phyloP scores from a whole-genome alignment of 164 flowering plant species.

The Nelumbo lutea region DNA sequence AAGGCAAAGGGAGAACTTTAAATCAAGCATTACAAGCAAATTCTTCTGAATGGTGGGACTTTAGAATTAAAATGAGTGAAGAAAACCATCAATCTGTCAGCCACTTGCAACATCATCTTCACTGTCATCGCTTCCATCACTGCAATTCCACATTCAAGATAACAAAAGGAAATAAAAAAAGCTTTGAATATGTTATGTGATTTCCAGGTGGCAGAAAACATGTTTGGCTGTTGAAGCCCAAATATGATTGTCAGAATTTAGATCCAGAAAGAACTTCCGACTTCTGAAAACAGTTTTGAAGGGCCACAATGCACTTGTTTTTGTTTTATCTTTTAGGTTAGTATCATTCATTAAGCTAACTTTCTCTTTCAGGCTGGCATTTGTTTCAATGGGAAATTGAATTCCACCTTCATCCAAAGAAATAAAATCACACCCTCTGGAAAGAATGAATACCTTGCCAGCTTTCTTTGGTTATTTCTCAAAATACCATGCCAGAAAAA shows the following conservation, averaged over 20 bases:
- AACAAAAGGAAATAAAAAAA: not conserved
- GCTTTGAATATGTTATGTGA: not conserved
- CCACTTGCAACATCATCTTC: slow-evolving; percentile 52
- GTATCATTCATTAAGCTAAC: too few relatives aligned
- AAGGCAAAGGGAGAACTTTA: not conserved
- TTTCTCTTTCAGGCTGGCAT: too few relatives aligned
- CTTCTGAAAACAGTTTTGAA: not conserved
- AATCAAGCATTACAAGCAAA: slow-evolving; percentile 8
- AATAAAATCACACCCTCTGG: too few relatives aligned
- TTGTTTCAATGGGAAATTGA: too few relatives aligned
- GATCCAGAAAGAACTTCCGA: not conserved
- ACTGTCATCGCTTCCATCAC: slow-evolving; percentile 79
- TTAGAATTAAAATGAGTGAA: not conserved
- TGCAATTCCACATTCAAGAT: slow-evolving; percentile 36
- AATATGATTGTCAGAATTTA: too few relatives aligned
- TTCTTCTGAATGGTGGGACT: not conserved
- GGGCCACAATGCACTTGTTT: too few relatives aligned
- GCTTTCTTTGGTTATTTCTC: too few relatives aligned
- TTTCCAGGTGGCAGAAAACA: not conserved
- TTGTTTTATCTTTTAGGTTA: too few relatives aligned
- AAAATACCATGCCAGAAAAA: too few relatives aligned
- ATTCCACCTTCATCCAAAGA: too few relatives aligned
- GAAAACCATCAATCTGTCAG: slow-evolving; percentile 20
- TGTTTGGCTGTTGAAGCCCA: not conserved
- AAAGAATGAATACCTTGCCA: too few relatives aligned